These are phyloP conservation scores for Pyrus betulifolia DNA, from an alignment of 306 rosid genomes.

Conservation along the genomic window DNA sequence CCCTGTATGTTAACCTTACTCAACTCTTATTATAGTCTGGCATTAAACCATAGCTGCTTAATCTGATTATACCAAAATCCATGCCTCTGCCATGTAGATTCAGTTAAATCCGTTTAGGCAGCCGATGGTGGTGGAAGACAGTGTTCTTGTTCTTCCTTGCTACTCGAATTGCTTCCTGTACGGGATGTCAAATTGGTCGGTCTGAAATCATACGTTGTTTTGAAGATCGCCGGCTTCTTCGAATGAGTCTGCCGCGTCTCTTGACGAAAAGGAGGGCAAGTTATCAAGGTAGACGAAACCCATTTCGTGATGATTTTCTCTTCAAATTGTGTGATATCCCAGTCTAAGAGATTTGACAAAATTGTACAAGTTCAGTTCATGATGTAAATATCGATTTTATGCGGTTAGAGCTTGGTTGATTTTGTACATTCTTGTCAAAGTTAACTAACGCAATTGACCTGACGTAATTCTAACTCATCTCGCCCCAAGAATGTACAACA, in stretches of 20 bases:
- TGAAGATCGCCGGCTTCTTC: neutral
- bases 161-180: constrained; percentile 79
- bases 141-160: constrained; percentile 76
- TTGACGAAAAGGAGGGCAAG: neutral
- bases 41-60: neutral
- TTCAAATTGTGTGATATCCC: neutral
- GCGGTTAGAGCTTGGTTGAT: no score
- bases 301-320: neutral
- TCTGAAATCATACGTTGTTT: neutral
- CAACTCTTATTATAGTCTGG: neutral
- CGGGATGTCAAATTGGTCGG: constrained; percentile 39
- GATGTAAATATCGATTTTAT: no score
- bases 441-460: no score
- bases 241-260: neutral
- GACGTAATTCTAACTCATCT: no score
- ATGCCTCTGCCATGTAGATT: constrained; percentile 43
- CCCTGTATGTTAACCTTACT: constrained; percentile 43
- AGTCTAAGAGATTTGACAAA: no score
- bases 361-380: no score
- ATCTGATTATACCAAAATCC: neutral
- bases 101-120: constrained; percentile 92
- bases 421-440: no score
- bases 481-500: no score
- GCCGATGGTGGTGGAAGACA: constrained; percentile 65
- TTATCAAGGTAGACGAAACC: neutral